Evolutionary conservation across 768 basidiomycete species (phyloP), one percentile per base, ranked within the genome.

Genomic region (Dentipellis fragilis): DNA sequence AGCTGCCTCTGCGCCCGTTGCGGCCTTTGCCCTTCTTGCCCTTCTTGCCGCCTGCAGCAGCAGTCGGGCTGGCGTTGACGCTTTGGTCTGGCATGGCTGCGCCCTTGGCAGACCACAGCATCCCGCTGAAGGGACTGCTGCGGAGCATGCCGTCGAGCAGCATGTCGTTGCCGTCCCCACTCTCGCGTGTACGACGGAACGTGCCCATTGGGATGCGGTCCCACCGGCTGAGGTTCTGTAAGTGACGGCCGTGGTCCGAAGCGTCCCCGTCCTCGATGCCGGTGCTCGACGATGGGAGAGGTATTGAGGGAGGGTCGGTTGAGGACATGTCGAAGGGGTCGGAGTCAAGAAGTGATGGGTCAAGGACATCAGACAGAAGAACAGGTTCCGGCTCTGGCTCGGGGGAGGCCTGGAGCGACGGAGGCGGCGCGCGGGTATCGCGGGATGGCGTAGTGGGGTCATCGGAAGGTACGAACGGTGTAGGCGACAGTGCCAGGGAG

Each of bases 301-400:
- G 45, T 19, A 46, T 37, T 19, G 49, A 29, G 45, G 48, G 39
- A 4, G 56, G 37, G 42, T 45, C 42, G 48, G 48, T 22, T 3
- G 48, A 49, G 10, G 48, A 19, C 1, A 22, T 14, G 36, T 57
- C 57, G 66, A 66, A 16, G 72, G 75, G 59, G 51, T 84, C 84
- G 0, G 77, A 75, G 61, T 82, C 83, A 17, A 89, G 71, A 68
- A 86, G 80, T 0, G 88, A 83, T 0, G 83, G 75, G 55, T 91
- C 86, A 37, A 91, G 73, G 16, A 91, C 87, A 61, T 91, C 89
- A 62, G 87, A 80, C 19, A 91, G 75, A 58, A 79, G 77, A 46
- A 86, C 80, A 10, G 80, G 73, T 57, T 83, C 78, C 12, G 80
- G 39, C 12, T 49, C 69, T 22, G 77, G 71, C 23, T 67, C 65